Percentiles rank a stretch among this genome's conserved stretches.
Conservation (phyloP, 306 rosid genomes). For the Ziziphus jujuba region DNA sequence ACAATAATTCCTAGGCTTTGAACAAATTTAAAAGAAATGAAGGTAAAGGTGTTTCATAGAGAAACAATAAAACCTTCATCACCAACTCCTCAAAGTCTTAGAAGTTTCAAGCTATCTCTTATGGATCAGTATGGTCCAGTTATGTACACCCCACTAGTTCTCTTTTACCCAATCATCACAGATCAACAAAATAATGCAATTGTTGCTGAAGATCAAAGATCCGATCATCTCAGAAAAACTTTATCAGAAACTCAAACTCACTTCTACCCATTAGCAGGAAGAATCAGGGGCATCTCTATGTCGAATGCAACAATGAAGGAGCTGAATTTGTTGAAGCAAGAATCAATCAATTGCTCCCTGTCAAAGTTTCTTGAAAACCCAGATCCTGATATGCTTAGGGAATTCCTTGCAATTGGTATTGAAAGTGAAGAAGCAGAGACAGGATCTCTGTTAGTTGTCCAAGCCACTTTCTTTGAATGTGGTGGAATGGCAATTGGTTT, state of each 20-base stretch:
- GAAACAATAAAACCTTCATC: slow-evolving; percentile 21
- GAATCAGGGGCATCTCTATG: background rate
- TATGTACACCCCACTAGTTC: slow-evolving; percentile 15
- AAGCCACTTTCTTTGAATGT: slow-evolving; percentile 20
- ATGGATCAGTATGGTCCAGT: slow-evolving; percentile 16
- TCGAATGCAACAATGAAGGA: slow-evolving; percentile 22
- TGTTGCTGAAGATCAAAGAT: background rate
- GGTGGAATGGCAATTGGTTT: slow-evolving; percentile 28
- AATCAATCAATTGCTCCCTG: background rate
- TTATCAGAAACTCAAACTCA: background rate
- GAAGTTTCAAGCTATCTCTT: slow-evolving; percentile 21
- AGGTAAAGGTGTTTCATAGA: slow-evolving; percentile 15
- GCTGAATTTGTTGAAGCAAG: slow-evolving; percentile 21
- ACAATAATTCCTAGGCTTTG: too few species aligned
- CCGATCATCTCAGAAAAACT: slow-evolving; percentile 8
- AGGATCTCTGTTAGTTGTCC: slow-evolving; percentile 16
- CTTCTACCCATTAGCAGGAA: slow-evolving; percentile 23
- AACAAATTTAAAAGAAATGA: background rate
- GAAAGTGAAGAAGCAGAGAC: slow-evolving; percentile 2
- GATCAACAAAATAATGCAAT: background rate
- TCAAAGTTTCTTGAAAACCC: slow-evolving; percentile 15
- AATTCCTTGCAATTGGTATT: slow-evolving; percentile 4
- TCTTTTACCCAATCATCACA: slow-evolving; percentile 12
- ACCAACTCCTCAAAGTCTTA: slow-evolving; percentile 14
- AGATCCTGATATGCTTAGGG: background rate